Percentiles rank a stretch among this genome's conserved stretches.
phyloP scores from a whole-genome alignment of 2,329 filamentous ascomycete genomes.

The Lasiodiplodia citricola region DNA sequence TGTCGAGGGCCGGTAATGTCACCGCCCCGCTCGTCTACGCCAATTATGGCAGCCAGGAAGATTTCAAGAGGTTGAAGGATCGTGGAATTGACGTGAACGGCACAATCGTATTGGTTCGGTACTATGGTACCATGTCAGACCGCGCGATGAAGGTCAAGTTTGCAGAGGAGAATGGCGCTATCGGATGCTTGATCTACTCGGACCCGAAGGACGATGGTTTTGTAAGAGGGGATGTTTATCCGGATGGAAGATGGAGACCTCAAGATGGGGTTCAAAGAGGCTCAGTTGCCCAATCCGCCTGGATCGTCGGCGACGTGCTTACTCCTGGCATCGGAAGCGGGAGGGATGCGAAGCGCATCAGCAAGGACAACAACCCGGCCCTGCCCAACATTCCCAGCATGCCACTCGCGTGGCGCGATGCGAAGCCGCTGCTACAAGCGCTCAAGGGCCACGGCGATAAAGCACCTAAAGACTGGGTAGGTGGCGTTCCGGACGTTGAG shows the following conservation, averaged over 20 bases:
- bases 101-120: slow-evolving; percentile 82
- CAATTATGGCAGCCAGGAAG: slow-evolving; percentile 85
- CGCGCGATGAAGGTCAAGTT: slow-evolving; percentile 84
- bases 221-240: slow-evolving; percentile 71
- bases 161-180: slow-evolving; percentile 83
- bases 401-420: slow-evolving; percentile 88
- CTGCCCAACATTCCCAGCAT: slow-evolving; percentile 86
- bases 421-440: slow-evolving; percentile 75
- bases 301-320: slow-evolving; percentile 87
- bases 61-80: slow-evolving; percentile 76
- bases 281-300: slow-evolving; percentile 78
- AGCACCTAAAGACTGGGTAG: slow-evolving; percentile 74
- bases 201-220: slow-evolving; percentile 89
- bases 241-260: slow-evolving; percentile 80
- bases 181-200: slow-evolving; percentile 88
- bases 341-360: slow-evolving; percentile 67
- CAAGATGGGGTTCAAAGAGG: slow-evolving; percentile 82
- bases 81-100: slow-evolving; percentile 76
- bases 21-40: slow-evolving; percentile 87
- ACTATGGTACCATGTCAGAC: slow-evolving; percentile 76
- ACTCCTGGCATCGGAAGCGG: slow-evolving; percentile 85
- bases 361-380: slow-evolving; percentile 71
- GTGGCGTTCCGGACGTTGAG: slow-evolving; percentile 74
- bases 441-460: slow-evolving; percentile 76
- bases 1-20: slow-evolving; percentile 85